Conservation (phyloP, 352 stramenopile species). For the Globisporangium spiculum region DNA sequence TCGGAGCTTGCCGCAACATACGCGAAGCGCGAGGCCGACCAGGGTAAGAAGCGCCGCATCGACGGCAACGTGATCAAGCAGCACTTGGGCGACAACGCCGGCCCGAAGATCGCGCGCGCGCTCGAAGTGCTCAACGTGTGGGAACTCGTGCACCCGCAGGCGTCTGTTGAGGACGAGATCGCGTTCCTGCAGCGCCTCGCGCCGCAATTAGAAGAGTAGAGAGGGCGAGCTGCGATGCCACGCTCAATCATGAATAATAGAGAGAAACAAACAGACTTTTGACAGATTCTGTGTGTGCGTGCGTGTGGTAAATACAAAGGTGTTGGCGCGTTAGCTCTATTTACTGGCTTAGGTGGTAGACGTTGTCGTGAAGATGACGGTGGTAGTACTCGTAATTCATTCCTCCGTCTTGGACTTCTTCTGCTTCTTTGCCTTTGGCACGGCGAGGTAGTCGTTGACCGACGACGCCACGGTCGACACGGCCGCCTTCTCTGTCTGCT, state of each 20-base stretch:
- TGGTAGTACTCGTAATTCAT: background rate
- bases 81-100: constrained; percentile 33
- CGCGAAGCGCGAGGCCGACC: constrained; percentile 20
- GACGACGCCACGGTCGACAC: constrained; percentile 27
- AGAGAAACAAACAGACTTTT: background rate
- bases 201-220: constrained; percentile 10
- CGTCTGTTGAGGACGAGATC: constrained; percentile 28
- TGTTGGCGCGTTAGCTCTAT: constrained; percentile 6
- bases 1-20: constrained; percentile 37
- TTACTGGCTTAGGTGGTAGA: background rate
- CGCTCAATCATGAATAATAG: constrained; percentile 1
- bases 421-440: constrained; percentile 56
- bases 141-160: constrained; percentile 39
- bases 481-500: constrained; percentile 34
- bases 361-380: background rate
- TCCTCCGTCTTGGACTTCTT: constrained; percentile 46
- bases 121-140: constrained; percentile 57
- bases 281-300: background rate
- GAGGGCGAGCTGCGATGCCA: background rate
- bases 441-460: constrained; percentile 62
- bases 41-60: constrained; percentile 29
- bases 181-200: constrained; percentile 32
- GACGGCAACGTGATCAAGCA: constrained; percentile 49
- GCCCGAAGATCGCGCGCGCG: constrained; percentile 36
- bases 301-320: background rate